Percentiles rank a stretch among this genome's conserved stretches.
Conservation (phyloP, 352 stramenopile genomes). For the Globisporangium abappressorium region DNA sequence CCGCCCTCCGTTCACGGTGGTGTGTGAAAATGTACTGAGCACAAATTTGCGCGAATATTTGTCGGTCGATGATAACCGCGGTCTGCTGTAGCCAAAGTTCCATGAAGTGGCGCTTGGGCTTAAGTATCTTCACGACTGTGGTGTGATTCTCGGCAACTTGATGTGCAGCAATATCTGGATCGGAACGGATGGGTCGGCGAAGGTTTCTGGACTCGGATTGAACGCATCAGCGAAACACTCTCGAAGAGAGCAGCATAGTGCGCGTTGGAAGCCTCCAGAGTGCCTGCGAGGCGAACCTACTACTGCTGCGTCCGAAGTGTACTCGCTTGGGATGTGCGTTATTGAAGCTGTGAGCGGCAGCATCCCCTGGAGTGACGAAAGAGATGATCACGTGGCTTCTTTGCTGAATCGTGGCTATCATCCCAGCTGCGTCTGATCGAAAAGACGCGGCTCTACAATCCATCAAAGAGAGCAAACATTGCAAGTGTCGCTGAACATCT, state of each 20-base stretch:
- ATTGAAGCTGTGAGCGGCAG: slow-evolving; percentile 26
- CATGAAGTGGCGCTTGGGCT: slow-evolving; percentile 31
- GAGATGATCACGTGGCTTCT: no score
- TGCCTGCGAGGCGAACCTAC: slow-evolving; percentile 14
- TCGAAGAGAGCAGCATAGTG: neutral
- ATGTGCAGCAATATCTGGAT: slow-evolving; percentile 73
- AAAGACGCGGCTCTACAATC: no score
- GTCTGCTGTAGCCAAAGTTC: slow-evolving; percentile 26
- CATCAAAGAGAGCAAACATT: no score
- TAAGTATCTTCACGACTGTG: slow-evolving; percentile 36
- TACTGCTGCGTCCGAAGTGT: slow-evolving; percentile 35
- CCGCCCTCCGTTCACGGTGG: slow-evolving; percentile 14
- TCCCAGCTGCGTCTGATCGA: no score
- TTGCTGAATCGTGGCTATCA: neutral
- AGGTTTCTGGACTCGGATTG: slow-evolving; percentile 27
- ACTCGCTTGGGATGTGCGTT: slow-evolving; percentile 39
- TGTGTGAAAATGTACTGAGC: slow-evolving; percentile 25
- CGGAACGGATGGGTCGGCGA: slow-evolving; percentile 18
- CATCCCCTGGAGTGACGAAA: neutral
- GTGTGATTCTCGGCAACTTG: slow-evolving; percentile 32
- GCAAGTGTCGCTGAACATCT: no score
- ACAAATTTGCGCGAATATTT: slow-evolving; percentile 28
- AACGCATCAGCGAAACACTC: slow-evolving; percentile 13
- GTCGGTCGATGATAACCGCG: neutral
- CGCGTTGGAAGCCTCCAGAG: slow-evolving; percentile 30